Evolutionary conservation across 176 grass and related monocot genomes (phyloP).

Genomic region (Zizania latifolia): DNA sequence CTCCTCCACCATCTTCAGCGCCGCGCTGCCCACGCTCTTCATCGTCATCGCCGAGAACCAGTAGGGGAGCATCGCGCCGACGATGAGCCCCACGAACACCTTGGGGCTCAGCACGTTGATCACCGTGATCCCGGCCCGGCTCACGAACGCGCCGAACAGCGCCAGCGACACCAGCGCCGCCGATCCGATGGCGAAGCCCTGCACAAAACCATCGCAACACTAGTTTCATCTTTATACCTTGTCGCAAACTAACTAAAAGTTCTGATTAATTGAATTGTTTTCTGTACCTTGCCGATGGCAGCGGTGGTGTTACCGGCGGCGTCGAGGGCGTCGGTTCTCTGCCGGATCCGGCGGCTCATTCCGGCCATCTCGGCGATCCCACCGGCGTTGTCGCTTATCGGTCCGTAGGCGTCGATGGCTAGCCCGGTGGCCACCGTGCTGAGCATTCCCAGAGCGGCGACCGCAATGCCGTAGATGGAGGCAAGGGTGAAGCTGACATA

Average conservation of each 20-base stretch:
- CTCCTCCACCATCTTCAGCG: constrained; percentile 81
- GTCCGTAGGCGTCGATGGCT: constrained; percentile 65
- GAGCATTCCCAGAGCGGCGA: constrained; percentile 68
- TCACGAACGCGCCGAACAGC: constrained; percentile 70
- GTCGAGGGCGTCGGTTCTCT: constrained; percentile 61
- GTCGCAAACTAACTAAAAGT: not conserved
- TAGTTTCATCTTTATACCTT: not conserved
- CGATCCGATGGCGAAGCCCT: constrained; percentile 82
- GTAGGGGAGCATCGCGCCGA: constrained; percentile 74
- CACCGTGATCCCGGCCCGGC: constrained; percentile 39
- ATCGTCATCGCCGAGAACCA: constrained; percentile 88
- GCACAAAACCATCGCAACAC: not conserved
- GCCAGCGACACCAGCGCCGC: constrained; percentile 68
- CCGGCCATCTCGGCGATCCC: constrained; percentile 45
- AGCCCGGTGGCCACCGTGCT: constrained; percentile 67
- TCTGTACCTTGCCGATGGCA: constrained; percentile 56
- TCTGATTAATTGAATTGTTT: not conserved
- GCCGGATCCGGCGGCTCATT: constrained; percentile 50
- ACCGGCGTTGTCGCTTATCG: constrained; percentile 64
- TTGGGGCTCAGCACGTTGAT: constrained; percentile 53
- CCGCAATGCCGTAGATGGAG: constrained; percentile 66
- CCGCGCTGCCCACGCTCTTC: constrained; percentile 69
- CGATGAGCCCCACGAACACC: constrained; percentile 61
- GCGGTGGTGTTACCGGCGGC: constrained; percentile 69
- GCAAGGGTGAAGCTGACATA: constrained; percentile 59